Percentiles rank a stretch among this genome's conserved stretches.
These are phyloP conservation scores for Amaranthus palmeri DNA, from an alignment of 148 eudicot species.

Conservation along the genomic window DNA sequence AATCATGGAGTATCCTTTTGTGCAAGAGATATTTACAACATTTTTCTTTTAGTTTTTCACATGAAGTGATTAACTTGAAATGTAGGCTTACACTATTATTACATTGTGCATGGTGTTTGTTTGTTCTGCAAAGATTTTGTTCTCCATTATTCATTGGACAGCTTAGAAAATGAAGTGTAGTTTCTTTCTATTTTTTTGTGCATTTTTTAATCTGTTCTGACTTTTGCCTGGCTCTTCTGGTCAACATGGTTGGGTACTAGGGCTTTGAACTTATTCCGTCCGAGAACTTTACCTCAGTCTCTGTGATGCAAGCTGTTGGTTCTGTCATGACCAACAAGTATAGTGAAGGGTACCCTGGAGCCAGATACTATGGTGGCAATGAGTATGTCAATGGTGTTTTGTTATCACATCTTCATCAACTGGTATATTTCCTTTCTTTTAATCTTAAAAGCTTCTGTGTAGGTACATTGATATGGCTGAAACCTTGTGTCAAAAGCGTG, in stretches of 20 bases:
- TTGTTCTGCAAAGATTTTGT: too few species aligned
- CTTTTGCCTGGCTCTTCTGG: neutral
- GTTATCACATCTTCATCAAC: neutral
- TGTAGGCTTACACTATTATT: too few species aligned
- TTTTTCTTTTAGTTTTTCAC: too few species aligned
- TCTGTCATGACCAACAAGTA: slow-evolving; percentile 98
- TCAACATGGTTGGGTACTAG: slow-evolving; percentile 27
- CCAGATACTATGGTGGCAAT: slow-evolving; percentile 99
- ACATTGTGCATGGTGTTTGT: too few species aligned
- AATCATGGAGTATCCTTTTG: too few species aligned
- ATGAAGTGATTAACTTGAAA: too few species aligned
- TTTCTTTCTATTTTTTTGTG: neutral
- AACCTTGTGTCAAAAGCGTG: slow-evolving; percentile 92
- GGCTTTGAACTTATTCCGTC: slow-evolving; percentile 97
- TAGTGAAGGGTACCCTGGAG: slow-evolving; percentile 99
- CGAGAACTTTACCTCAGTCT: slow-evolving; percentile 89
- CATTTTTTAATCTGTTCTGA: neutral
- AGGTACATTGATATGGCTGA: slow-evolving; percentile 99
- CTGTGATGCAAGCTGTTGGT: slow-evolving; percentile 99
- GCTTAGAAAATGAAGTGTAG: too few species aligned
- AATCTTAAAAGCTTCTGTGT: slow-evolving; percentile 1
- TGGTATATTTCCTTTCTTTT: neutral
- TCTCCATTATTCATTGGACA: too few species aligned
- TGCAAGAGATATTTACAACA: too few species aligned
- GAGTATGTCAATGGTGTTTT: slow-evolving; percentile 52